Evolutionary conservation across 148 eudicot genomes (phyloP), one percentile per base, ranked within the genome.

Genomic region (Rhododendron henanense): DNA sequence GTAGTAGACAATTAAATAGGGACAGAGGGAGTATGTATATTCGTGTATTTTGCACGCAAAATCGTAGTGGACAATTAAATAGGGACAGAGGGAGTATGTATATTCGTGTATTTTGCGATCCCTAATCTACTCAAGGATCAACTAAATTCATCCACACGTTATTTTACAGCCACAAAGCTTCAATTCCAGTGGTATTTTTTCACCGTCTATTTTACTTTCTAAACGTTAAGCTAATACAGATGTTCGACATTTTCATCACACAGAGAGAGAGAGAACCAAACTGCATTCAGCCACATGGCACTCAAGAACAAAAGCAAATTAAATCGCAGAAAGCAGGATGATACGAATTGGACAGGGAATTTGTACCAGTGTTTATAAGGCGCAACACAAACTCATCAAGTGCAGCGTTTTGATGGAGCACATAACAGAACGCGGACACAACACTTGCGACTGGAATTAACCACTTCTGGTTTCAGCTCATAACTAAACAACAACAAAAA

Each of bases 381-480:
- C 98, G 96, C 90, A 92, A 85, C 65, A 95, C 99, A 88, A 97
- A 95, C 91, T 95, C 99, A 85, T 97, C 99, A 82, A 97, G 96
- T 18, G 98, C 99, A 84, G 98, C 95, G 88, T 97, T 97, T 88
- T 88, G 99, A 95, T 86, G 99, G 98, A 65, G 99, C 99, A 90
- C 99, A 97, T 74, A 97, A 98, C 87, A 95, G 84, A 86, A 97
- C 95, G 87, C 98, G 98, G 48, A 95, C 96, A 78, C 98, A 98
- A 87, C 94, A 94, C 86, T 95, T 97, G 78, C 98, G 93, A 86
- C 92, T 93, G 86, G 98, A 94, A 85, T 91, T 89, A 33, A 97
- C 95, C 86, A 93, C 95, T 91, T 95, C 99, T 71, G 98, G 99
- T 93, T 93, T 97, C 99, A 41, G 45, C 45, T 41, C 45, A 41